Conservation (phyloP, 176 grass and related monocot species). For the Otatea glauca region DNA sequence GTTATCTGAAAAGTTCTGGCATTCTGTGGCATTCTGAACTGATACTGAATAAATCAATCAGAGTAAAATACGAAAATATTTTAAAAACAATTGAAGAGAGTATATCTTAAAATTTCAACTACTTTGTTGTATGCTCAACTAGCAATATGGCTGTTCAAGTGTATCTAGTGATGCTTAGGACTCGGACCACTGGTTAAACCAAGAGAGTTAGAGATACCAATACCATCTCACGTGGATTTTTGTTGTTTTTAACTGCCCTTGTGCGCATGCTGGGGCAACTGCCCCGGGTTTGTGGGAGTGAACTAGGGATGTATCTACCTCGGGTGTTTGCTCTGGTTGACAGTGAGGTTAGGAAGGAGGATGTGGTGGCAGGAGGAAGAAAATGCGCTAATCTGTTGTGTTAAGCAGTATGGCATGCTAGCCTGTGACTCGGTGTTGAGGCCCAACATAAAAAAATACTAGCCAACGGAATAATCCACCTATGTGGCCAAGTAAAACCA, state of each 20-base stretch:
- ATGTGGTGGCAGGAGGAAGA: no score
- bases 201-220: background rate
- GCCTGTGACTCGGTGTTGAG: no score
- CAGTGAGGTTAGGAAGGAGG: no score
- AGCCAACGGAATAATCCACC: no score
- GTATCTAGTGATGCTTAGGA: conserved; percentile 6
- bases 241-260: background rate
- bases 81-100: background rate
- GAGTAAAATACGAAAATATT: background rate
- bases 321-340: no score
- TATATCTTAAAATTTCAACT: background rate
- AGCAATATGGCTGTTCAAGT: background rate
- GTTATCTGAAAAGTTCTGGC: background rate
- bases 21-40: background rate
- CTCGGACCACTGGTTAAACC: background rate
- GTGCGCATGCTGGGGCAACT: background rate
- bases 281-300: no score
- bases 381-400: no score
- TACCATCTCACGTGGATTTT: background rate
- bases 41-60: background rate
- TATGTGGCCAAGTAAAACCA: no score
- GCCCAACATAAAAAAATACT: no score
- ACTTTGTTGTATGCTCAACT: background rate
- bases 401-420: no score
- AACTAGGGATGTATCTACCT: no score